Evolutionary conservation across 2,329 filamentous ascomycete genomes (phyloP).

Genomic region (Didymosphaeria variabile): DNA sequence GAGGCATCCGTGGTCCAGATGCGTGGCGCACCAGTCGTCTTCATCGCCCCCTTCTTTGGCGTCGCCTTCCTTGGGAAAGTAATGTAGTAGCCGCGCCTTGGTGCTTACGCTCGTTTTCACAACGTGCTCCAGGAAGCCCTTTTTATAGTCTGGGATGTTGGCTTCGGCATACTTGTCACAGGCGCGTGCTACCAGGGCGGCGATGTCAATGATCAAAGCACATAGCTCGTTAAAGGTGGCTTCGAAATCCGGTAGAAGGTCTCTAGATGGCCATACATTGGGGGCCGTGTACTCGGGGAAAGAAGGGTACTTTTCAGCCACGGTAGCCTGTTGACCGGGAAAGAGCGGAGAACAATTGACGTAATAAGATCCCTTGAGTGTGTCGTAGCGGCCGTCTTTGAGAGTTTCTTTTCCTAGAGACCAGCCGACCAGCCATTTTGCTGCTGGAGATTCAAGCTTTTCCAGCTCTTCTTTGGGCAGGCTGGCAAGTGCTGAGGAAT

Average conservation of each 20-base stretch:
- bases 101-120: conserved; percentile 86
- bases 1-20: conserved; percentile 90
- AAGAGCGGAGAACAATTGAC: conserved; percentile 76
- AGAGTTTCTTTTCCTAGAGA: conserved; percentile 84
- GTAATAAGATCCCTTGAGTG: conserved; percentile 84
- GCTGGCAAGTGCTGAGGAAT: conserved; percentile 88
- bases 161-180: conserved; percentile 85
- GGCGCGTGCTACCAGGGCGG: conserved; percentile 85
- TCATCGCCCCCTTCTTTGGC: conserved; percentile 57
- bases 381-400: conserved; percentile 79
- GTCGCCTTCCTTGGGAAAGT: conserved; percentile 67
- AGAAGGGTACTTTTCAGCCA: conserved; percentile 63
- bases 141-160: conserved; percentile 79
- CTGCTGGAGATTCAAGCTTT: conserved; percentile 59
- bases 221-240: conserved; percentile 78
- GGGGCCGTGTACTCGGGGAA: conserved; percentile 90
- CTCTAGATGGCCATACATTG: conserved; percentile 84
- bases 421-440: conserved; percentile 75
- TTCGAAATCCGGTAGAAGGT: conserved; percentile 78
- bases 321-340: conserved; percentile 65
- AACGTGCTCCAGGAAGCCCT: conserved; percentile 84
- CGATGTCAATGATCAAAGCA: conserved; percentile 85
- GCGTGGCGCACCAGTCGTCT: conserved; percentile 94
- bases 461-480: conserved; percentile 73
- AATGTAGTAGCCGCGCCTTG: conserved; percentile 91